Evolutionary conservation across 164 flowering plant genomes (phyloP).

Genomic region (Umbilicus rupestris): DNA sequence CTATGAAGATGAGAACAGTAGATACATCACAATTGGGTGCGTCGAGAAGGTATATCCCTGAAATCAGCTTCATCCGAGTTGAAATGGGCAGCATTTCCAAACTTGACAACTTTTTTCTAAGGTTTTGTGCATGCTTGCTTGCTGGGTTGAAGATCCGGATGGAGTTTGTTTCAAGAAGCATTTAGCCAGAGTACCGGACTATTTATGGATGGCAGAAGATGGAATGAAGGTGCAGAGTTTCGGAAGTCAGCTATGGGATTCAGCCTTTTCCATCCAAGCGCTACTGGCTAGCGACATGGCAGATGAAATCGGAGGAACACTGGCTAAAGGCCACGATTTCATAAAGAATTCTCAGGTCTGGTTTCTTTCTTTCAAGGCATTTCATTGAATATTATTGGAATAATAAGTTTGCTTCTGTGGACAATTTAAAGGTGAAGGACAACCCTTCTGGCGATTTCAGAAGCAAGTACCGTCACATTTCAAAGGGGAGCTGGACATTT

Average conservation of each 20-base stretch:
- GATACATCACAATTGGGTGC: slow-evolving; percentile 1
- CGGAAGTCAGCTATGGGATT: neutral
- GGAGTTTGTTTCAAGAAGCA: neutral
- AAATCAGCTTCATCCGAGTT: too few relatives aligned
- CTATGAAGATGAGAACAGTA: neutral
- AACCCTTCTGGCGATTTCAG: neutral
- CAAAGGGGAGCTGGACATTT: neutral
- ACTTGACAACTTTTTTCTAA: too few relatives aligned
- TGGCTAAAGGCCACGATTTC: slow-evolving; percentile 2
- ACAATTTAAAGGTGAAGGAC: neutral
- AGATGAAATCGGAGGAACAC: neutral
- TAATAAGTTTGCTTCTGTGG: neutral
- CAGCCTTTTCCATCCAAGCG: neutral
- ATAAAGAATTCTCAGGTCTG: slow-evolving; percentile 2
- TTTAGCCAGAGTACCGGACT: neutral
- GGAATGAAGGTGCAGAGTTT: neutral
- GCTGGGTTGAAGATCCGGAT: slow-evolving; percentile 2
- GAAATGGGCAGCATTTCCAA: too few relatives aligned
- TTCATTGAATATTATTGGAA: neutral
- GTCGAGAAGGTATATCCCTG: neutral
- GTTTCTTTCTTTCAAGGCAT: neutral
- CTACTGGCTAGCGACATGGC: neutral
- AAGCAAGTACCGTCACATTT: neutral
- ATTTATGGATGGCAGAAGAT: neutral
- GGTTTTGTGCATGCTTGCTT: slow-evolving; percentile 3